phyloP scores from a whole-genome alignment of 1,284 basidiomycete species.

The Coniferiporia weirii region DNA sequence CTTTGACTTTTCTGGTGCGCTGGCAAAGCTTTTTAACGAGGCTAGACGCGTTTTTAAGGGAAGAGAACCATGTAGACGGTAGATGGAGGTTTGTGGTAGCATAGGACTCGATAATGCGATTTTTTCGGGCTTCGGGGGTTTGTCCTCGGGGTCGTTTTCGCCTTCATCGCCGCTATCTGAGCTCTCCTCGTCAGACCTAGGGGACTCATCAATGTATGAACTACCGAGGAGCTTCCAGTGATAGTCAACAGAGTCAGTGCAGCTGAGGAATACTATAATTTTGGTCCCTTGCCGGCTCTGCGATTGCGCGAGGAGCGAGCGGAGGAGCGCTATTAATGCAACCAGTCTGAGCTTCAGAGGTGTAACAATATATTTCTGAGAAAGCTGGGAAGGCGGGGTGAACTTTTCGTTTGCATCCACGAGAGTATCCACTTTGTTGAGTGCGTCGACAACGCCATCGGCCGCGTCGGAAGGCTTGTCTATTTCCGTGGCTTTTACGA shows the following conservation, averaged over 20 bases:
- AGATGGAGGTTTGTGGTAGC: constrained; percentile 79
- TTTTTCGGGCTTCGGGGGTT: constrained; percentile 31
- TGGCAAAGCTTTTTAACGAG: constrained; percentile 79
- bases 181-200: constrained; percentile 28
- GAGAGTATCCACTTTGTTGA: constrained; percentile 10
- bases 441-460: background rate
- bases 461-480: constrained; percentile 18
- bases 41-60: constrained; percentile 77
- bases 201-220: constrained; percentile 59
- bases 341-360: constrained; percentile 94
- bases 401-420: constrained; percentile 53
- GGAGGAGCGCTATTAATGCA: constrained; percentile 80
- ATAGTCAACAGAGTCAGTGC: constrained; percentile 97
- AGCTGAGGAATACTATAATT: constrained; percentile 94
- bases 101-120: constrained; percentile 66
- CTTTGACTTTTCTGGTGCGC: constrained; percentile 28
- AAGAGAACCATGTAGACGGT: constrained; percentile 93
- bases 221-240: constrained; percentile 89
- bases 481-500: constrained; percentile 61
- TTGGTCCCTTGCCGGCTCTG: constrained; percentile 48
- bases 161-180: constrained; percentile 28
- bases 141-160: constrained; percentile 22
- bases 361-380: constrained; percentile 91
- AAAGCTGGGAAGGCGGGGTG: constrained; percentile 90
- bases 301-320: constrained; percentile 64